Evolutionary conservation across 164 flowering plant species (phyloP), one percentile per base, ranked within the genome.

Genomic region (Protea cynaroides): DNA sequence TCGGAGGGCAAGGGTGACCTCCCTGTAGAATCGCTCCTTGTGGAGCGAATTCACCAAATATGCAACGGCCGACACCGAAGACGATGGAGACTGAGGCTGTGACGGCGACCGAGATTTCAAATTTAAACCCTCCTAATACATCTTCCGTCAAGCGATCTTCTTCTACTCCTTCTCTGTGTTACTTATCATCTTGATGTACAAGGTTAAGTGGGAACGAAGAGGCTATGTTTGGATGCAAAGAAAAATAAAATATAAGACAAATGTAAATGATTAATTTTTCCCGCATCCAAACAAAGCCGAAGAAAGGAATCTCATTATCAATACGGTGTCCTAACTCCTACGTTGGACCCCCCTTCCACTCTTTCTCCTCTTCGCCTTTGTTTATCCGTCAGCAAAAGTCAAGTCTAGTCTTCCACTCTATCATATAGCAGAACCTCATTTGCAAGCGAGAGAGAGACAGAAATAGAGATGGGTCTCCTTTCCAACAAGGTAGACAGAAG

Each of bases 1-100:
- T 1, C 91, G 86, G 37, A 95, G 92, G 0, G 96, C 90, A 22
- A 95, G 92, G 0, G 94, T 88, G 47, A 95, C 82, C 67, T 95
- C 99, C 62, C 99, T 71, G 75, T 86, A 79, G 14, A 87, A 37
- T 36, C 92, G 76, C 68, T 87, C 86, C 60, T 68, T 61, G 46
- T 70, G 79, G 22, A 95, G 84, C 0, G 96, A 85, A 23, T 70
- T 75, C 37, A 86, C 80, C 25, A 89, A 77, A 54, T 95, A 96
- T 11, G 50, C 75, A 25, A 86, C 86, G 22, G 80, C 80, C 56
- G 76, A 66, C 25, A 74, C 36, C 43, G 77, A 18, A 19, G 72
- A 25, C 1, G 74, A 12, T 8, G 68, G n/a, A 24, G 65, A 25
- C 15, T 64, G 25, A 25, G 37, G 23, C 1, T 29, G 19, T 15